Evolutionary conservation across 768 basidiomycete species (phyloP), one percentile per base, ranked within the genome.

Genomic region (Hemileccinum rubropunctum): DNA sequence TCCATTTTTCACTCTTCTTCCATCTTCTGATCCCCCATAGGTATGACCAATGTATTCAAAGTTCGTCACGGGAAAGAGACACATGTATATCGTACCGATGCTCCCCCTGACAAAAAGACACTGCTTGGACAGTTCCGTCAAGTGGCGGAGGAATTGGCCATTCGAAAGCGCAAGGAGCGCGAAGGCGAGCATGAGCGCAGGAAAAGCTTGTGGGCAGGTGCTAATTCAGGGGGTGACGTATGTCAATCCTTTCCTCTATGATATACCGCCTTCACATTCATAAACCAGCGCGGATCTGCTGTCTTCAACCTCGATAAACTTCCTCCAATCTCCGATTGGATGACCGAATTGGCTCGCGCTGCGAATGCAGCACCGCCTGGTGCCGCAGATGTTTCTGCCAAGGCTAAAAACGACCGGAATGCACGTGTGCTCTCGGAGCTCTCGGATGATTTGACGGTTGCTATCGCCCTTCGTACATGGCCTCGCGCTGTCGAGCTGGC

Each of bases 1-100:
- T 57, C 14, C n/a, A n/a, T 13, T n/a, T 40, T 30, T 48, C 15
- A 20, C 44, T 6, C 4, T 7, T 12, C 1, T 38, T 45, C 42
- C 36, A 7, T 40, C 39, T 36, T 51, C 33, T 58, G 37, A 56
- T 40, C 23, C 30, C 44, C 34, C 45, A 15, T 43, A 82, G 86
- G 71, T 42, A 86, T 98, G 77, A 91, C 86, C n/a, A 97, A 98
- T 59, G 95, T 98, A 4, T 89, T 98, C 77, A 98, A 98, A 74
- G 83, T 99, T 54, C 79, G 88, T 53, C 84, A 94, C 52, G 86
- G 89, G 5, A 97, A 95, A 67, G 95, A 98, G 67, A 90, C 90
- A 1, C 86, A 94, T 63, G 93, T 99, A 7, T 98, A 92, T 67
- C 83, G 95, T 32, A 91, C 91, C 3, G 91, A 95, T 50, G 77